A percentile compares a stretch with the other conserved stretches of the same genome.
Evolutionary conservation across 108 stramenopile genomes (phyloP).

Genomic region (Cyclotella choctawhatcheeana): DNA sequence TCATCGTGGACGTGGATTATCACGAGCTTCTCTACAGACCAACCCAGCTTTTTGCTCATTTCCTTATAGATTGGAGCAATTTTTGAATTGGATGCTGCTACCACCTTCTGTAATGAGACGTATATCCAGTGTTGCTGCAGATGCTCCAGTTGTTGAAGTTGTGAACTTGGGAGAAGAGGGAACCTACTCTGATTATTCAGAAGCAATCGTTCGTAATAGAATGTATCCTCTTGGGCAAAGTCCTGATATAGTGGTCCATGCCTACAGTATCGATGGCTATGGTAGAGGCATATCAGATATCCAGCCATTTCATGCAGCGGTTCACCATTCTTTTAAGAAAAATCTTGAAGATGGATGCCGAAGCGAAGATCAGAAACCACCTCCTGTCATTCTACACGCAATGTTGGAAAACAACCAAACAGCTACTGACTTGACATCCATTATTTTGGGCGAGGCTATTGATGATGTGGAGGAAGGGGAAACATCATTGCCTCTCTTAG

Average conservation of each 20-base stretch:
- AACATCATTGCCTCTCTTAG: constrained; percentile 19
- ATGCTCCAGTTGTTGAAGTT: constrained; percentile 43
- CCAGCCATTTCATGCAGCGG: constrained; percentile 21
- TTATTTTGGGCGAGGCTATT: constrained; percentile 45
- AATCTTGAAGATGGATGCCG: constrained; percentile 23
- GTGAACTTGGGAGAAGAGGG: constrained; percentile 50
- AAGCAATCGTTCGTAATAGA: constrained; percentile 46
- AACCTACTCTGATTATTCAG: constrained; percentile 46
- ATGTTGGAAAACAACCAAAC: constrained; percentile 24
- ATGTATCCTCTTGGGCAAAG: constrained; percentile 39
- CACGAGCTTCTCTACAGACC: constrained; percentile 40
- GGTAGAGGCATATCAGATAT: constrained; percentile 28
- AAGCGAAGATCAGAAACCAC: constrained; percentile 42
- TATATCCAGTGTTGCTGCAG: constrained; percentile 13
- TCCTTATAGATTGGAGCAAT: constrained; percentile 53
- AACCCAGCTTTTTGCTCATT: constrained; percentile 54
- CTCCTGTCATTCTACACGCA: constrained; percentile 39
- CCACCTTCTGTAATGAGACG: constrained; percentile 30
- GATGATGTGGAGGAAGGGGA: constrained; percentile 54
- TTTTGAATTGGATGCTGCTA: constrained; percentile 43
- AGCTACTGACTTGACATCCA: constrained; percentile 7
- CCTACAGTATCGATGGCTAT: constrained; percentile 47
- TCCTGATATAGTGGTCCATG: constrained; percentile 52
- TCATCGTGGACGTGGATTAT: constrained; percentile 33
- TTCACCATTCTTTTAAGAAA: constrained; percentile 10